phyloP scores from a whole-genome alignment of 1,139 yeast genomes.

The Lodderomyces theae region DNA sequence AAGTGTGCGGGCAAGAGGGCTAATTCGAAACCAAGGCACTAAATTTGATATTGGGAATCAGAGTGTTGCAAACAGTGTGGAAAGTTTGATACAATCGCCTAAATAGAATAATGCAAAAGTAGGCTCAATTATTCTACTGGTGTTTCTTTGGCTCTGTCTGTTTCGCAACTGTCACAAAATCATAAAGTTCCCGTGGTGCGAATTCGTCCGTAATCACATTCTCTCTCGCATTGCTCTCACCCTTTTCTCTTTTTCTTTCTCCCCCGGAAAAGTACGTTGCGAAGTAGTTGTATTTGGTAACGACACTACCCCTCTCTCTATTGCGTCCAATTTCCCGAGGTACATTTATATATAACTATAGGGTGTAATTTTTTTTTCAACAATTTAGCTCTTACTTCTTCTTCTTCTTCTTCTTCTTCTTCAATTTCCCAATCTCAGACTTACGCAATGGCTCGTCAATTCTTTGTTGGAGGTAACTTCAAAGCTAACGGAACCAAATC shows the following conservation, averaged over 20 bases:
- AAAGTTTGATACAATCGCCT: slow-evolving; percentile 11
- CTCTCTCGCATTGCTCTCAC: background rate
- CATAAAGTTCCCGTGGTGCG: no score
- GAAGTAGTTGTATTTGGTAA: background rate
- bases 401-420: background rate
- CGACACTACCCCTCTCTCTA: background rate
- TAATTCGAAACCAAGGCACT: slow-evolving; percentile 5
- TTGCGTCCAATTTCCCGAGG: background rate
- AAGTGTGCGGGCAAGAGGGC: background rate
- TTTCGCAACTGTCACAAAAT: no score
- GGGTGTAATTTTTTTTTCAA: no score
- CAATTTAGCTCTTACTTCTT: no score
- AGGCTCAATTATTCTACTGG: no score
- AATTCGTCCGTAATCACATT: no score
- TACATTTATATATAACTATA: no score
- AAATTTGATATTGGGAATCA: slow-evolving; percentile 29
- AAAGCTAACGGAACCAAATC: slow-evolving; percentile 95
- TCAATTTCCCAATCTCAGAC: background rate
- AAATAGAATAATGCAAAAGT: no score
- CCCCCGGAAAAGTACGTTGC: slow-evolving; percentile 3
- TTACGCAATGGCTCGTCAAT: slow-evolving; percentile 74
- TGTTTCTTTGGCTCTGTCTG: no score
- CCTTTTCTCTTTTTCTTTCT: no score
- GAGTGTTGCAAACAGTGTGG: slow-evolving; percentile 27
- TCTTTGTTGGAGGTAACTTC: slow-evolving; percentile 98